Percentiles rank a stretch among this genome's conserved stretches.
Evolutionary conservation across 2,329 filamentous ascomycete species (phyloP).

Genomic region (Daldinia sp.): DNA sequence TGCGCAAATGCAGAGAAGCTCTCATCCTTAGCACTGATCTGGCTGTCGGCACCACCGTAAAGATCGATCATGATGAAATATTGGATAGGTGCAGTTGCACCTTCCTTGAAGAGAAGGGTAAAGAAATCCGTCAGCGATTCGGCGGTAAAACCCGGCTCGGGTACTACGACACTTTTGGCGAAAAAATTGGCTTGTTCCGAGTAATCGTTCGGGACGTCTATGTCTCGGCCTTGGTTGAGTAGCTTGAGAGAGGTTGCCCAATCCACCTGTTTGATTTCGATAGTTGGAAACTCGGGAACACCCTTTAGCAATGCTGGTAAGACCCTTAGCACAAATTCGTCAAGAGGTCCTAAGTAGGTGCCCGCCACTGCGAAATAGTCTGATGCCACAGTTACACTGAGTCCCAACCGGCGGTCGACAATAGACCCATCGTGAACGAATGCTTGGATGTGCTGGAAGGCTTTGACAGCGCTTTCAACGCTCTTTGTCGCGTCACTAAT

Average conservation of each 20-base stretch:
- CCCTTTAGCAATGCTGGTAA: constrained; percentile 39
- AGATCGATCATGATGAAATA: constrained; percentile 49
- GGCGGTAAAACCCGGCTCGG: constrained; percentile 39
- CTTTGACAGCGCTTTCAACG: constrained; percentile 30
- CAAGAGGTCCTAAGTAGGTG: constrained; percentile 45
- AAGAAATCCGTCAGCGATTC: constrained; percentile 42
- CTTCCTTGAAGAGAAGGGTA: constrained; percentile 33
- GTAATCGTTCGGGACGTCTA: constrained; percentile 24
- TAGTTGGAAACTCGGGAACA: constrained; percentile 28
- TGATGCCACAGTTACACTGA: constrained; percentile 40
- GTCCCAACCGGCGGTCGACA: constrained; percentile 45
- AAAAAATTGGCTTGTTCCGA: constrained; percentile 45
- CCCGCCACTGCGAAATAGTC: constrained; percentile 45
- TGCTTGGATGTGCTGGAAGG: constrained; percentile 42
- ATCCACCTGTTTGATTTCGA: constrained; percentile 23
- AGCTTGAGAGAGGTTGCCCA: constrained; percentile 39
- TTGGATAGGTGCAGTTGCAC: constrained; percentile 26
- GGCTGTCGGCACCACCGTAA: constrained; percentile 48
- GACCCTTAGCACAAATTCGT: constrained; percentile 40
- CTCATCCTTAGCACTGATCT: constrained; percentile 39
- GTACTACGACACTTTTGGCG: constrained; percentile 48
- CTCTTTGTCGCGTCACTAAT: constrained; percentile 26
- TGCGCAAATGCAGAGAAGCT: constrained; percentile 41
- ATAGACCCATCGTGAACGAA: constrained; percentile 46
- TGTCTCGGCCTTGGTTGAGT: constrained; percentile 33